Percentiles rank a stretch among this genome's conserved stretches.
Evolutionary conservation across 208 protist genomes (phyloP).

Genomic region (Trypanosoma brucei): DNA sequence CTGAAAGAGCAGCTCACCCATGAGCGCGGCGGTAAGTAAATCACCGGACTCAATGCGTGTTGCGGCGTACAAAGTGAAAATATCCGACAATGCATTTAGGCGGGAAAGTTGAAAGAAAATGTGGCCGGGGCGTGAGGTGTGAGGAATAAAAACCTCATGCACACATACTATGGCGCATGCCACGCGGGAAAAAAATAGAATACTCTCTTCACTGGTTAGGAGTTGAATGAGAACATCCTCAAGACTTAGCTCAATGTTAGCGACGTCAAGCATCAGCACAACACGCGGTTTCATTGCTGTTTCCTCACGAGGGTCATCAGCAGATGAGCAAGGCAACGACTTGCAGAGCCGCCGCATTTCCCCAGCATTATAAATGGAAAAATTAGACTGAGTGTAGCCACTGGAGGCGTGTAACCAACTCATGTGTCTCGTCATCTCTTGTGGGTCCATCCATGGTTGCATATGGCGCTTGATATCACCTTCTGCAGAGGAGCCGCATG

Average conservation of each 20-base stretch:
- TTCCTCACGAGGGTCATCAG: neutral
- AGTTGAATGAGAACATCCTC: constrained; percentile 36
- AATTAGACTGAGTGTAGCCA: constrained; percentile 37
- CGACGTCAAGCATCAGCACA: constrained; percentile 63
- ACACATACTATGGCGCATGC: constrained; percentile 55
- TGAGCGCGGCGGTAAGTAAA: constrained; percentile 34
- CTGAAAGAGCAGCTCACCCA: constrained; percentile 35
- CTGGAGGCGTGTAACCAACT: constrained; percentile 52
- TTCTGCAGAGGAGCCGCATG: neutral
- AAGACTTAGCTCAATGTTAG: constrained; percentile 59
- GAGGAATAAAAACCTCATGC: constrained; percentile 74
- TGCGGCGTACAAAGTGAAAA: constrained; percentile 61
- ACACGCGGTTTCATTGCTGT: constrained; percentile 18
- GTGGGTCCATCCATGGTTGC: constrained; percentile 32
- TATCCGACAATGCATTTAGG: constrained; percentile 50
- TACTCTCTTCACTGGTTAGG: constrained; percentile 24
- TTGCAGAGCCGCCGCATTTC: constrained; percentile 27
- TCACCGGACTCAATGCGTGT: constrained; percentile 69
- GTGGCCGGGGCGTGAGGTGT: constrained; percentile 48
- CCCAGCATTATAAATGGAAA: constrained; percentile 41
- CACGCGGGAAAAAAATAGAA: constrained; percentile 29
- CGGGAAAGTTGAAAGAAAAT: constrained; percentile 62
- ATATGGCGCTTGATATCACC: neutral
- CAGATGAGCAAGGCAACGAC: constrained; percentile 7
- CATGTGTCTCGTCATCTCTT: constrained; percentile 51